Evolutionary conservation across 148 eudicot species (phyloP).

Genomic region (Chenopodium quinoa): DNA sequence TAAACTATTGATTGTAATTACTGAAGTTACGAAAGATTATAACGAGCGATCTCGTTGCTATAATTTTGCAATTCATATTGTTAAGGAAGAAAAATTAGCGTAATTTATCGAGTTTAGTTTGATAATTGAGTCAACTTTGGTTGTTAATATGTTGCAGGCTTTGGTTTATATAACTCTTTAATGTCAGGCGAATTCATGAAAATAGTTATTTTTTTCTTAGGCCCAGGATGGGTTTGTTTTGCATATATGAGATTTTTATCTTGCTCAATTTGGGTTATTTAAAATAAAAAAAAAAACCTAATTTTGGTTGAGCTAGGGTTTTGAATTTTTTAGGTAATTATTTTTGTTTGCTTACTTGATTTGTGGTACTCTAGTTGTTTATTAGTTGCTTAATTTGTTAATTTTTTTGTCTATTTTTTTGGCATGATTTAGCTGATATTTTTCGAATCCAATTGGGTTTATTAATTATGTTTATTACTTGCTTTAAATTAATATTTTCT

Average conservation of each 20-base stretch:
- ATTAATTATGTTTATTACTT: background rate
- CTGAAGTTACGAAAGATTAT: too few species aligned
- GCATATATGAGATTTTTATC: background rate
- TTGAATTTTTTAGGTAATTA: constrained; percentile 17
- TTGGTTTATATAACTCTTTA: too few species aligned
- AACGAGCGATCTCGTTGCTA: too few species aligned
- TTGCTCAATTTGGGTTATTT: constrained; percentile 17
- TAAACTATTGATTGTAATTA: too few species aligned
- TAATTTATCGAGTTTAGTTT: too few species aligned
- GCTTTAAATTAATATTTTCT: background rate
- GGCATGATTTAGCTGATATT: background rate
- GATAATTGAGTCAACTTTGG: too few species aligned
- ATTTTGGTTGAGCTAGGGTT: constrained; percentile 44
- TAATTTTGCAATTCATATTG: too few species aligned
- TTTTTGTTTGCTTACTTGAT: constrained; percentile 25
- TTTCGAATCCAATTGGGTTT: background rate
- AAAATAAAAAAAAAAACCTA: constrained; percentile 37
- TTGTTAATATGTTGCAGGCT: too few species aligned
- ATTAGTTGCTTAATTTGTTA: constrained; percentile 30
- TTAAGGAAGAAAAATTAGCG: too few species aligned
- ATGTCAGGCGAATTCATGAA: too few species aligned
- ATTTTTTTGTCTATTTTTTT: constrained; percentile 13
- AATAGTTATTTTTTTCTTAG: too few species aligned
- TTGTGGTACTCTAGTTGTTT: constrained; percentile 1
- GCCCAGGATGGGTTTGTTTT: too few species aligned